phyloP scores from a whole-genome alignment of 225 moss, liverwort and hornwort species.

The Bryoerythrophyllum caledonicum region DNA sequence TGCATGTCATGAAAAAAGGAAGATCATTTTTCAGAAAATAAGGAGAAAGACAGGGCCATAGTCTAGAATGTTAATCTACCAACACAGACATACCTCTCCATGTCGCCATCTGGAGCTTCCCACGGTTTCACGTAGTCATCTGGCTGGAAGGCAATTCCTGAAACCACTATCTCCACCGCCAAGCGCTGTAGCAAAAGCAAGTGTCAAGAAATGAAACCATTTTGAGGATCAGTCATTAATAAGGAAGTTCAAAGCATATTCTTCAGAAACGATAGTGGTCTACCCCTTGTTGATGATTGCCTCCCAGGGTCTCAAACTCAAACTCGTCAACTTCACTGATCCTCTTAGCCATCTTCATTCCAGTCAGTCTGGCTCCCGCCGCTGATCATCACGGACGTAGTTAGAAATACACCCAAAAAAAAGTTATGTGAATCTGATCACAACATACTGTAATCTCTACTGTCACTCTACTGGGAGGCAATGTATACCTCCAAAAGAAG shows the following conservation, averaged over 20 bases:
- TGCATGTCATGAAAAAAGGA: slow-evolving; percentile 21
- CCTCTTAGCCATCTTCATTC: slow-evolving; percentile 92
- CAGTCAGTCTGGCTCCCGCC: slow-evolving; percentile 91
- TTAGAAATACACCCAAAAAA: background rate
- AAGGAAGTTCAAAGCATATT: background rate
- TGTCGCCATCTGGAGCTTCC: slow-evolving; percentile 73
- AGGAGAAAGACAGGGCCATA: background rate
- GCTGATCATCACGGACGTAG: slow-evolving; percentile 40
- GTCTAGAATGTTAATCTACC: slow-evolving; percentile 29
- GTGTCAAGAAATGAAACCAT: background rate
- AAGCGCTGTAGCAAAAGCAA: slow-evolving; percentile 58
- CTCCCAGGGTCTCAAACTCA: slow-evolving; percentile 74
- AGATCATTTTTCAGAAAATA: background rate
- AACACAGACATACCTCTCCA: slow-evolving; percentile 35
- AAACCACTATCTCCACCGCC: slow-evolving; percentile 88
- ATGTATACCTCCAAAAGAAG: slow-evolving; percentile 83
- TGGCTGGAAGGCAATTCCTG: slow-evolving; percentile 72
- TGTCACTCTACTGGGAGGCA: background rate
- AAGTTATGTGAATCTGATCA: background rate
- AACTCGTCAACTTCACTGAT: slow-evolving; percentile 93
- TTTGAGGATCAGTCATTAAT: background rate
- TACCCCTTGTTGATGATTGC: slow-evolving; percentile 95
- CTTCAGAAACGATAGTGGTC: background rate
- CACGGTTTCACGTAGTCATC: slow-evolving; percentile 80
- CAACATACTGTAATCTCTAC: background rate